Conservation (phyloP, 2,329 filamentous ascomycete genomes). For the Botrytis cinerea region DNA sequence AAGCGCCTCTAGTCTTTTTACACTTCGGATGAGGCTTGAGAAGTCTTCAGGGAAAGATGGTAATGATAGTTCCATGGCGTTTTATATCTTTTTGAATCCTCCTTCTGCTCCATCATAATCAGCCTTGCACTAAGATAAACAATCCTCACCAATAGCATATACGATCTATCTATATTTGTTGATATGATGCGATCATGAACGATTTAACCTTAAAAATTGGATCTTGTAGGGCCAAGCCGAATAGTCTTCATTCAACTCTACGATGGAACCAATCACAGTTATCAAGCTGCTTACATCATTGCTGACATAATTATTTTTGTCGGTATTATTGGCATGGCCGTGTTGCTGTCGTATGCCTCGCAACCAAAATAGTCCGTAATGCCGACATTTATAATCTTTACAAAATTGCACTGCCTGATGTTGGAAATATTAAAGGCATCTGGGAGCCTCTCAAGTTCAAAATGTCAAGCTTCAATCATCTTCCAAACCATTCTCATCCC, state of each 20-base stretch:
- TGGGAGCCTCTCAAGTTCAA: background rate
- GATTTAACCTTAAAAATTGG: background rate
- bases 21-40: too few species aligned
- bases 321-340: constrained; percentile 1
- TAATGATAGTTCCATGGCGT: background rate
- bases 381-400: background rate
- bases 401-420: constrained; percentile 3
- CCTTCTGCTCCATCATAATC: background rate
- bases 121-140: background rate
- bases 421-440: constrained; percentile 5
- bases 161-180: background rate
- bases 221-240: background rate
- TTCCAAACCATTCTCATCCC: background rate
- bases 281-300: background rate
- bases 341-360: constrained; percentile 9
- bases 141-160: background rate
- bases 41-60: background rate
- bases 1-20: background rate
- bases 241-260: background rate
- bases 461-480: background rate
- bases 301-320: background rate
- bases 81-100: background rate
- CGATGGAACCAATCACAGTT: background rate
- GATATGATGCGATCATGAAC: background rate
- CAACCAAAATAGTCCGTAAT: background rate